Percentiles rank a stretch among this genome's conserved stretches.
Evolutionary conservation across 2,329 filamentous ascomycete genomes (phyloP).

Genomic region (Calonectria hawksworthii): DNA sequence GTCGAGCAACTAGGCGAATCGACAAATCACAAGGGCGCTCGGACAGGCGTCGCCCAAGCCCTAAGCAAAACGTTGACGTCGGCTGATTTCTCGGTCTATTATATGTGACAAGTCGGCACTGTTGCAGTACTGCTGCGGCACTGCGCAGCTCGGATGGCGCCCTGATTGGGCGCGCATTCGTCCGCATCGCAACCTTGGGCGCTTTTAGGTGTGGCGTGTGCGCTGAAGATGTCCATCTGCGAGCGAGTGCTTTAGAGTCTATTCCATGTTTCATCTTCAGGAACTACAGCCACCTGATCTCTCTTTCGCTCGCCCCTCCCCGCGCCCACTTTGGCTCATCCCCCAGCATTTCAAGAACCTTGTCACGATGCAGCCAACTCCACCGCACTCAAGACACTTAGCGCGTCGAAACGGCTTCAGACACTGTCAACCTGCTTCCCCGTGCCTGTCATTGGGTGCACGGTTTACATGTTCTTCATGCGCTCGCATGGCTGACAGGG

Average conservation of each 20-base stretch:
- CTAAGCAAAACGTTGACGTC: not conserved
- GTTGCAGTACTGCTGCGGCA: not conserved
- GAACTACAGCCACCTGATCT: not conserved
- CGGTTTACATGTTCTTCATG: not conserved
- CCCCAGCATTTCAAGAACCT: not conserved
- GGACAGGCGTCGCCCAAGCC: not conserved
- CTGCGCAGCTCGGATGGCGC: not conserved
- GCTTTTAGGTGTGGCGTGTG: conserved; percentile 9
- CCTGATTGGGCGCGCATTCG: not conserved
- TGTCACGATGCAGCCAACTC: not conserved
- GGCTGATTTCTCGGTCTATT: conserved; percentile 7
- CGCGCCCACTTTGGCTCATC: not conserved
- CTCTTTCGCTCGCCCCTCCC: not conserved
- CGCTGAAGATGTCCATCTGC: not conserved
- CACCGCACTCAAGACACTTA: not conserved
- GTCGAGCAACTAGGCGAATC: not conserved
- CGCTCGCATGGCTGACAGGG: not conserved
- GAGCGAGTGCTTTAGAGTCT: not conserved
- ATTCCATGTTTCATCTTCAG: not conserved
- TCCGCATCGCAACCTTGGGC: not conserved
- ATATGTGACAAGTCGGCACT: not conserved
- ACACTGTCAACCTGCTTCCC: not conserved
- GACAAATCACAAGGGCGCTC: conserved; percentile 5
- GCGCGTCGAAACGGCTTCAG: not conserved
- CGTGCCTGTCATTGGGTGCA: not conserved